These are phyloP conservation scores for Diphasiastrum complanatum DNA, from an alignment of 83 land plant genomes.

Conservation along the genomic window DNA sequence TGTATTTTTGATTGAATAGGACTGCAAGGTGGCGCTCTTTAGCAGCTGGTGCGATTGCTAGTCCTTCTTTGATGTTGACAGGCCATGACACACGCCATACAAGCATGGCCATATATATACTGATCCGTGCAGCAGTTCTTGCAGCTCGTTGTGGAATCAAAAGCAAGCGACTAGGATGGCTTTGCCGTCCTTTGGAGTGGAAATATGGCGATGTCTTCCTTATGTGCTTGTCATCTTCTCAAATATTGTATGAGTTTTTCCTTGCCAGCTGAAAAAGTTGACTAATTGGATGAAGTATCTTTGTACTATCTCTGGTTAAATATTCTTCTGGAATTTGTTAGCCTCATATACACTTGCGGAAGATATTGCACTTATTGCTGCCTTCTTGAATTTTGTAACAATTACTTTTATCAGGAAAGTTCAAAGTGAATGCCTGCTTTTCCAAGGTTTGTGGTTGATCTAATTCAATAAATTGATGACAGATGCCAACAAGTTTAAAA, in stretches of 20 bases:
- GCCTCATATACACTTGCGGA: no score
- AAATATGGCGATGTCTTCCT: conserved; percentile 86
- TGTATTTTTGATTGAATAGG: no score
- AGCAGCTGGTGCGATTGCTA: conserved; percentile 80
- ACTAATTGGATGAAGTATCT: no score
- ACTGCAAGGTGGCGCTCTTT: conserved; percentile 84
- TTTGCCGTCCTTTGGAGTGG: conserved; percentile 86
- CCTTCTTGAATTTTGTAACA: no score
- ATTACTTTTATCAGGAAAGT: no score
- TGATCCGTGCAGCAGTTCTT: conserved; percentile 86
- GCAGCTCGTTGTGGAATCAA: conserved; percentile 95
- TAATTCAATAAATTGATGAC: no score
- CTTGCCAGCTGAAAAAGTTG: background rate
- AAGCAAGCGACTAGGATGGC: conserved; percentile 58
- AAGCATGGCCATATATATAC: conserved; percentile 84
- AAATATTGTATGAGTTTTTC: conserved; percentile 67
- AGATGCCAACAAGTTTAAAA: no score
- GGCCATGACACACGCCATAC: conserved; percentile 71
- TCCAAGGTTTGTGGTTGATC: no score
- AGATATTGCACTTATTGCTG: no score
- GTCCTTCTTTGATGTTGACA: conserved; percentile 85
- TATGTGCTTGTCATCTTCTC: conserved; percentile 94
- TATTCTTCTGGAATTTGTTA: no score
- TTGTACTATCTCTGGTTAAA: background rate
- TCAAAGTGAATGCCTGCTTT: no score